Evolutionary conservation across 805 yeast genomes (phyloP).

Genomic region (Candida ficus): DNA sequence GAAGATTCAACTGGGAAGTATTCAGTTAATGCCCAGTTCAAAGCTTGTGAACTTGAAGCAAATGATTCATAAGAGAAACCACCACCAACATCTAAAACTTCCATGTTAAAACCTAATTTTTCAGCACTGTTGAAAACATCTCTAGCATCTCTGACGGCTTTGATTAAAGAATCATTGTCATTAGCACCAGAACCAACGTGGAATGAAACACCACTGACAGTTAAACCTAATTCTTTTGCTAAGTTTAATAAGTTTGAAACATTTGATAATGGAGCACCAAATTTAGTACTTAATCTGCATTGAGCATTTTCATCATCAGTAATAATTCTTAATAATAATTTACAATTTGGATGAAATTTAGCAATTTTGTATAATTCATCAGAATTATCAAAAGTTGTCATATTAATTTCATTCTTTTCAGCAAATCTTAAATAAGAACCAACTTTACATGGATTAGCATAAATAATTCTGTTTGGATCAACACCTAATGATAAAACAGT

Average conservation of each 20-base stretch:
- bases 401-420: slow-evolving; percentile 42
- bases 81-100: slow-evolving; percentile 83
- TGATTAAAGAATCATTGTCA: slow-evolving; percentile 58
- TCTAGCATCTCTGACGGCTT: slow-evolving; percentile 71
- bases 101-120: slow-evolving; percentile 42
- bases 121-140: slow-evolving; percentile 57
- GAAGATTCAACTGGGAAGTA: slow-evolving; percentile 46
- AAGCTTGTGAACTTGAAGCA: slow-evolving; percentile 48
- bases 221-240: slow-evolving; percentile 57
- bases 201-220: slow-evolving; percentile 83
- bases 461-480: slow-evolving; percentile 62
- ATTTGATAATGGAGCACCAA: slow-evolving; percentile 66
- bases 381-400: slow-evolving; percentile 86
- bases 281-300: slow-evolving; percentile 82
- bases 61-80: slow-evolving; percentile 74
- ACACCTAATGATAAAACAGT: slow-evolving; percentile 58
- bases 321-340: slow-evolving; percentile 70
- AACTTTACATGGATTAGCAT: slow-evolving; percentile 95
- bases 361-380: slow-evolving; percentile 78
- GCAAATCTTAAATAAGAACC: slow-evolving; percentile 76
- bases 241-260: slow-evolving; percentile 51
- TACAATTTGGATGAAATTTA: slow-evolving; percentile 61
- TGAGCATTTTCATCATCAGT: slow-evolving; percentile 88
- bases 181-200: slow-evolving; percentile 94
- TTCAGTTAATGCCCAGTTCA: slow-evolving; percentile 49